Evolutionary conservation across 768 basidiomycete species (phyloP), one percentile per base, ranked within the genome.

Genomic region (Tremella yokohamensis): DNA sequence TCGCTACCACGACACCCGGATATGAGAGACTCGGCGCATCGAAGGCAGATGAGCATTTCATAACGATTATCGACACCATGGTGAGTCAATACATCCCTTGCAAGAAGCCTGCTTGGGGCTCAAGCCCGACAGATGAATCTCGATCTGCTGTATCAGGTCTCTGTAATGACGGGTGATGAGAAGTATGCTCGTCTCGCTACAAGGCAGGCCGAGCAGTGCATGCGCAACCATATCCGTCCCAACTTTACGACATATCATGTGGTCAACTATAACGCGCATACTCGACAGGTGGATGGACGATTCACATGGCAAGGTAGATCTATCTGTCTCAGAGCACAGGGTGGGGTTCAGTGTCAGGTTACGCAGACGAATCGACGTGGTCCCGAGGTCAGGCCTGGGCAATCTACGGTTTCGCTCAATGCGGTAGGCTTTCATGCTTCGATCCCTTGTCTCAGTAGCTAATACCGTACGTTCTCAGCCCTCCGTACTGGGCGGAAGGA

Each of bases 51-150:
- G 50, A 71, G 48, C 70, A 72, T 26, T 72, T 60, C 59, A 44
- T 72, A 6, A 60, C 60, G 19, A 72, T 72, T 52, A 72, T 72
- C 29, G 70, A 72, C 52, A 72, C 70, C 39, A 72, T 72, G 70
- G 69, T 71, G 50, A 37, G 65, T 61, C 12, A 19, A 2, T 24
- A 29, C 9, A 24, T 12, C 15, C 37, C 29, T 52, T 19, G 52
- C 16, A n/a, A 34, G 34, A 11, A 8, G 11, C 11, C 11, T 12
- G 20, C 11, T 11, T 49, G 47, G 20, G 29, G 29, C 29, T 34
- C 6, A 34, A 11, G 6, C 11, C 6, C 11, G 29, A 4, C 45
- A 71, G 67, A 72, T 72, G 70, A 72, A 72, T 47, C 66, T 72
- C 2, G 68, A 70, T 44, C 47, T 72, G 22, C 38, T 72, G 45